Percentiles rank a stretch among this genome's conserved stretches.
These are phyloP conservation scores for Nakazawaea ernobii DNA, from an alignment of 805 yeast genomes.

Conservation along the genomic window DNA sequence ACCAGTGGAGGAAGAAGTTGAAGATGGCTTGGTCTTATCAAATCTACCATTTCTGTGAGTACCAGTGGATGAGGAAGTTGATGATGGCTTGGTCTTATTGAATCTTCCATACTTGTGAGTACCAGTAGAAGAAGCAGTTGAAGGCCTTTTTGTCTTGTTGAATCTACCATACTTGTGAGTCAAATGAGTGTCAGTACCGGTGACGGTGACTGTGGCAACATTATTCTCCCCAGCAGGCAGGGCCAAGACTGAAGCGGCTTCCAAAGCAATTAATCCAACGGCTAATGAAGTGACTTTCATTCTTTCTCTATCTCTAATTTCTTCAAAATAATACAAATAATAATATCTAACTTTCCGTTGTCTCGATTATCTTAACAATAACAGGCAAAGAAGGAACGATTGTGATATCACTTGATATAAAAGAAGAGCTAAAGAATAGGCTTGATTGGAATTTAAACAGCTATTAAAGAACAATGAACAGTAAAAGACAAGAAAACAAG, in stretches of 20 bases:
- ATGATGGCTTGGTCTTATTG: slow-evolving; percentile 33
- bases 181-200: slow-evolving; percentile 38
- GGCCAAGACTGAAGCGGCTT: slow-evolving; percentile 5
- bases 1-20: slow-evolving; percentile 25
- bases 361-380: no score
- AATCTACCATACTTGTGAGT: slow-evolving; percentile 56
- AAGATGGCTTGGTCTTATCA: slow-evolving; percentile 35
- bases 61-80: slow-evolving; percentile 31
- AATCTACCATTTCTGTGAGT: slow-evolving; percentile 56
- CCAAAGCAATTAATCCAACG: slow-evolving; percentile 9
- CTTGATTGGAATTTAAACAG: background rate
- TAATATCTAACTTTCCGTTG: no score
- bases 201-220: slow-evolving; percentile 17
- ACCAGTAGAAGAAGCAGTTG: slow-evolving; percentile 31
- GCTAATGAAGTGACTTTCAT: slow-evolving; percentile 8
- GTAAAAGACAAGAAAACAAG: background rate
- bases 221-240: background rate
- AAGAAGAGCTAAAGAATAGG: background rate
- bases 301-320: background rate
- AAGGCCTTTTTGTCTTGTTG: slow-evolving; percentile 35
- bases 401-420: no score
- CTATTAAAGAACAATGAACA: background rate
- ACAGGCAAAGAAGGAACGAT: no score
- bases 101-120: slow-evolving; percentile 56
- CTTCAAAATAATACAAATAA: no score